Evolutionary conservation across 192 early-diverging fungal species (phyloP).

Genomic region (Gryganskiella cystojenkinii): DNA sequence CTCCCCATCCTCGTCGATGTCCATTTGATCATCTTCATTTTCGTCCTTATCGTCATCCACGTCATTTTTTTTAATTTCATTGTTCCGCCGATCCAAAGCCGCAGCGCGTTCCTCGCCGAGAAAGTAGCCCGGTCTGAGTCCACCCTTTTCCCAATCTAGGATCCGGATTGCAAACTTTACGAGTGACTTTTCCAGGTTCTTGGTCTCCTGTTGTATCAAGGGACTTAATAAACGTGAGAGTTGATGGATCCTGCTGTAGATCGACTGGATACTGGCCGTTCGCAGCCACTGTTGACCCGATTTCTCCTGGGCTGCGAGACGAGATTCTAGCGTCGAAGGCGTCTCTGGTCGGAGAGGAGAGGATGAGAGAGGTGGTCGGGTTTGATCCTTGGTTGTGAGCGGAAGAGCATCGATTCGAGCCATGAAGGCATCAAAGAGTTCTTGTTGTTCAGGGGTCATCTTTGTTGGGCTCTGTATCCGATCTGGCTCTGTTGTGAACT

Average conservation of each 20-base stretch:
- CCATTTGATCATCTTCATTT: not conserved
- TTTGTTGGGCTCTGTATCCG: not conserved
- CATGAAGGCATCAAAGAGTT: conserved; percentile 23
- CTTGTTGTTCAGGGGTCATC: conserved; percentile 21
- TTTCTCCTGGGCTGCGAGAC: not conserved
- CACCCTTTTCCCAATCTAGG: conserved; percentile 44
- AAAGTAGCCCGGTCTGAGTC: not conserved
- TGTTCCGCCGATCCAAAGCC: not conserved
- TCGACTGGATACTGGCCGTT: conserved; percentile 10
- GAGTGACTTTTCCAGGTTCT: conserved; percentile 15
- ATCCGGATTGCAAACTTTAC: conserved; percentile 50
- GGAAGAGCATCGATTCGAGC: conserved; percentile 25
- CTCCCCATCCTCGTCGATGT: not conserved
- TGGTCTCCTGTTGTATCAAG: not conserved
- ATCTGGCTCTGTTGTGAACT: not conserved
- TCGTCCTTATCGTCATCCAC: not conserved
- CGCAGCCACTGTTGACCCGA: conserved; percentile 13
- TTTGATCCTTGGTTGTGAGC: conserved; percentile 13
- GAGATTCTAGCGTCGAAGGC: not conserved
- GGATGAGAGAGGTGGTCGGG: conserved; percentile 5
- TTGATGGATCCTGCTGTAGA: conserved; percentile 39
- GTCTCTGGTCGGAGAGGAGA: not conserved
- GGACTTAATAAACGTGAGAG: conserved; percentile 16
- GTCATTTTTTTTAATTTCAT: not conserved
- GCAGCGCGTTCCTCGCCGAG: not conserved